These are phyloP conservation scores for Botrytis medusae DNA, from an alignment of 2,329 filamentous ascomycete genomes.

Conservation along the genomic window DNA sequence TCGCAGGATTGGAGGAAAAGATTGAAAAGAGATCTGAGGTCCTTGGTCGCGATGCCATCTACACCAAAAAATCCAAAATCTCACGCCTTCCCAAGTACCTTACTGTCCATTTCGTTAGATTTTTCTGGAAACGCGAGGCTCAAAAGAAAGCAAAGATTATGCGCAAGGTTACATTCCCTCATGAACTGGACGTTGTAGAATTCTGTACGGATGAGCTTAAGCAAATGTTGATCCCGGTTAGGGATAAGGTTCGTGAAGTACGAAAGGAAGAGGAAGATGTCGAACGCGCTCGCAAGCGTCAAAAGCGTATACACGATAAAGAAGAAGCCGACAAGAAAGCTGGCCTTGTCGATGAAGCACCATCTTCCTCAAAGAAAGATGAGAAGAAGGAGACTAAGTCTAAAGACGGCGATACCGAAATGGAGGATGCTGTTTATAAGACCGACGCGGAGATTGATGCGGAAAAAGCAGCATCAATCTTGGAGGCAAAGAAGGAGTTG, in stretches of 20 bases:
- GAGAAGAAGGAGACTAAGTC: constrained; percentile 43
- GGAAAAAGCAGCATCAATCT: constrained; percentile 73
- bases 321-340: constrained; percentile 50
- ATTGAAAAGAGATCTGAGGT: constrained; percentile 84
- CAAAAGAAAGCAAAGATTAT: constrained; percentile 99
- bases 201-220: constrained; percentile 92
- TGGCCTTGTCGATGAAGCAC: constrained; percentile 46
- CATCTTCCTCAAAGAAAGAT: constrained; percentile 49
- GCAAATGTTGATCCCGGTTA: constrained; percentile 81
- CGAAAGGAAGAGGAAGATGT: constrained; percentile 94
- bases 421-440: constrained; percentile 67
- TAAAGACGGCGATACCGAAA: constrained; percentile 69
- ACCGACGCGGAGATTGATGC: constrained; percentile 91
- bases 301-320: constrained; percentile 64
- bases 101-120: constrained; percentile 95
- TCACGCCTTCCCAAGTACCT: constrained; percentile 90
- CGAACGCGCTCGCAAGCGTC: constrained; percentile 86
- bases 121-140: constrained; percentile 94
- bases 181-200: constrained; percentile 88
- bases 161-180: constrained; percentile 95
- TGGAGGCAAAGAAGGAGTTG: constrained; percentile 84
- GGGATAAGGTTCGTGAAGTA: constrained; percentile 93
- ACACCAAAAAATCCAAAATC: constrained; percentile 90
- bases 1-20: constrained; percentile 79
- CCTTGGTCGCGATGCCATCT: constrained; percentile 75